A percentile compares a stretch with the other conserved stretches of the same genome.
These are phyloP conservation scores for Penicillium verrucosum DNA, from an alignment of 2,329 filamentous ascomycete genomes.

Conservation along the genomic window DNA sequence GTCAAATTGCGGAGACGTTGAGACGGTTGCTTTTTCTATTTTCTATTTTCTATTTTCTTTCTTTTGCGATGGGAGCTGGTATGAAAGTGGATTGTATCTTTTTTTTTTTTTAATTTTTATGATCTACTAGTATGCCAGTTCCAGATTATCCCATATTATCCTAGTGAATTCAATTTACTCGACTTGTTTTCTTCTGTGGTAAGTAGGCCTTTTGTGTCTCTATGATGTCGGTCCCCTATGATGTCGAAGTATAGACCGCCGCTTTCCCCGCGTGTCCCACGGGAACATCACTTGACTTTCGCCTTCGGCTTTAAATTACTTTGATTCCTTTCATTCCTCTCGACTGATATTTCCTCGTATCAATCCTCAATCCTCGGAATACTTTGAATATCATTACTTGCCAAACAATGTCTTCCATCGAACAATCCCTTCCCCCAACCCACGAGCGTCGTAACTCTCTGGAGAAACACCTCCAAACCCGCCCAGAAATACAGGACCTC, in stretches of 20 bases:
- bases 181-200: no score
- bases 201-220: neutral
- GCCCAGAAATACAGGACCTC: conserved; percentile 63
- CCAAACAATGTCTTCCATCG: conserved; percentile 38
- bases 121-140: neutral
- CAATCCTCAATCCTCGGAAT: neutral
- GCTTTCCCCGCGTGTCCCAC: conserved; percentile 20
- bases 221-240: neutral
- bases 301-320: neutral
- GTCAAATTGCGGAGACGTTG: conserved; percentile 3
- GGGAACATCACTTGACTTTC: conserved; percentile 20
- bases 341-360: neutral
- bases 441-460: conserved; percentile 63
- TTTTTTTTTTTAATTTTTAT: neutral
- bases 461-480: conserved; percentile 68
- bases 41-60: neutral
- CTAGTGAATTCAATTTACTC: neutral
- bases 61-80: neutral
- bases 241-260: conserved; percentile 3
- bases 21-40: conserved; percentile 1
- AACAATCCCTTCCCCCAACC: conserved; percentile 58
- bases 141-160: neutral
- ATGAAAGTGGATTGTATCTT: neutral
- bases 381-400: conserved; percentile 8
- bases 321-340: neutral